phyloP scores from a whole-genome alignment of 768 basidiomycete genomes.

The Heimioporus sp. region DNA sequence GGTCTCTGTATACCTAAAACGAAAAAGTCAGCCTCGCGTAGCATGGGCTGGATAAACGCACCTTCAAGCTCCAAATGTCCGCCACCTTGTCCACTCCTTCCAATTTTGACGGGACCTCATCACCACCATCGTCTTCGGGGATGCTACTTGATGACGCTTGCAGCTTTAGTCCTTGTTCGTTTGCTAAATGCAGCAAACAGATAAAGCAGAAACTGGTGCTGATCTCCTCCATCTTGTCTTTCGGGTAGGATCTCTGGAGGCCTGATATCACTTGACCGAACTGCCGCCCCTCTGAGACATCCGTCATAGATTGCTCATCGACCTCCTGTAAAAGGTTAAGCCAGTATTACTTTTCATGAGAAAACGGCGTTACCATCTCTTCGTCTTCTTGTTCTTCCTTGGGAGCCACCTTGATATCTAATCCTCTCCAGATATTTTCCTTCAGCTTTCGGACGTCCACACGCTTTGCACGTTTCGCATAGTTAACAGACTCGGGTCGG shows the following conservation, averaged over 20 bases:
- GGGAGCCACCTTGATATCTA: constrained; percentile 68
- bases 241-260: constrained; percentile 79
- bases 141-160: constrained; percentile 46
- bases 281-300: constrained; percentile 62
- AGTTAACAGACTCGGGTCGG: constrained; percentile 86
- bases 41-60: constrained; percentile 26
- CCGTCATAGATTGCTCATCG: constrained; percentile 51
- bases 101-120: constrained; percentile 33
- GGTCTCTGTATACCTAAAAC: constrained; percentile 45
- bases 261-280: constrained; percentile 83
- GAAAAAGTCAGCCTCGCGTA: not conserved
- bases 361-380: constrained; percentile 48
- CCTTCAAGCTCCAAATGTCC: constrained; percentile 75
- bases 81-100: constrained; percentile 52
- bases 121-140: constrained; percentile 33
- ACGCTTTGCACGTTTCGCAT: constrained; percentile 92
- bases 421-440: constrained; percentile 95
- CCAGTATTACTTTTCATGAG: not conserved
- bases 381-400: constrained; percentile 39
- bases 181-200: constrained; percentile 92
- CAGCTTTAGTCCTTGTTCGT: constrained; percentile 91
- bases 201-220: constrained; percentile 99
- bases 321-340: constrained; percentile 44
- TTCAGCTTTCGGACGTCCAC: constrained; percentile 97
- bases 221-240: constrained; percentile 95